Percentiles rank a stretch among this genome's conserved stretches.
These are phyloP conservation scores for Papiliotrema terrestris DNA, from an alignment of 1,284 basidiomycete genomes.

Conservation along the genomic window DNA sequence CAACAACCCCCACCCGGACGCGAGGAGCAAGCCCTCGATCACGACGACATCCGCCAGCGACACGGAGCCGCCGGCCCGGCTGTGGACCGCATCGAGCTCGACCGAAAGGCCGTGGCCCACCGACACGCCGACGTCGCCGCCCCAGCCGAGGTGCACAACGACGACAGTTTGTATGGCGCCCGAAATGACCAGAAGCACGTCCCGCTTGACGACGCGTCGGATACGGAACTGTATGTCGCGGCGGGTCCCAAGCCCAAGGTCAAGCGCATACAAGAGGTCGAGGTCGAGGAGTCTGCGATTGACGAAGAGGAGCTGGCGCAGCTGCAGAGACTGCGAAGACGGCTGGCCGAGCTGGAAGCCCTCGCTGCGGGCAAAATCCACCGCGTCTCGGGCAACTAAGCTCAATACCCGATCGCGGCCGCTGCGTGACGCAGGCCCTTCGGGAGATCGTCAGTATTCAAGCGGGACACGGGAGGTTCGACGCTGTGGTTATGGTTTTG, in stretches of 20 bases:
- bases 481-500: not conserved
- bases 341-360: not conserved
- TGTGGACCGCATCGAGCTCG: not conserved
- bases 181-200: not conserved
- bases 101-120: not conserved
- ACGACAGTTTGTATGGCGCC: not conserved
- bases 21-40: too few species aligned
- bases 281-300: not conserved
- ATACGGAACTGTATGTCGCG: too few species aligned
- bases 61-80: too few species aligned
- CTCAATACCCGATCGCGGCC: not conserved
- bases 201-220: too few species aligned
- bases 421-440: not conserved
- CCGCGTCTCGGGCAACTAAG: not conserved
- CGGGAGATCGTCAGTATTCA: not conserved
- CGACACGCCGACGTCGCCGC: not conserved
- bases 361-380: not conserved
- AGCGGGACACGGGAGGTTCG: not conserved
- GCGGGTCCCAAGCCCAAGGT: too few species aligned
- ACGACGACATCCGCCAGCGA: too few species aligned
- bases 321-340: not conserved
- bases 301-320: not conserved
- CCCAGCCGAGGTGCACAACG: not conserved
- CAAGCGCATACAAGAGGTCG: too few species aligned
- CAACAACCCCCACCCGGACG: too few species aligned